Conservation (phyloP, 192 early-diverging fungal species). For the Piromyces finnis region DNA sequence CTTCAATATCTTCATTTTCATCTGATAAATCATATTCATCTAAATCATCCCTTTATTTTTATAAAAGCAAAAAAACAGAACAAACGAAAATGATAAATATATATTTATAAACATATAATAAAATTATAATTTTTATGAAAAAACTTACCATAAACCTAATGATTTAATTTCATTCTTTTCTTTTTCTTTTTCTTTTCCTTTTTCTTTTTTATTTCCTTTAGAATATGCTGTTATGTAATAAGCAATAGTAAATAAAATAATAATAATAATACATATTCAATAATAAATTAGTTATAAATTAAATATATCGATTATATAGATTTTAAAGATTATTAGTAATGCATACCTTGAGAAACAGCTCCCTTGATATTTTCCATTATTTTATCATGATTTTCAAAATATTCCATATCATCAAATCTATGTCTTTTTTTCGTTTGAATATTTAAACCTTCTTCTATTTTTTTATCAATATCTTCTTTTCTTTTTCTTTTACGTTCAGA, state of each 20-base stretch:
- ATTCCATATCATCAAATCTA: conserved; percentile 71
- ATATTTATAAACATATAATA: no score
- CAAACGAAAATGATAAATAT: no score
- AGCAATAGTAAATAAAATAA: no score
- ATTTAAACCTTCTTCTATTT: conserved; percentile 57
- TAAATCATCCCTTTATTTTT: neutral
- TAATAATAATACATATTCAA: neutral
- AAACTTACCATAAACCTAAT: neutral
- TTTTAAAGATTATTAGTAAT: no score
- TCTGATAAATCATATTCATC: neutral
- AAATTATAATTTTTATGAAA: no score
- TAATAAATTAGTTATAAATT: no score
- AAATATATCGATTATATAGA: no score
- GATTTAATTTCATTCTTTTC: neutral
- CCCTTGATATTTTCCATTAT: conserved; percentile 38
- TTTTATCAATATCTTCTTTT: conserved; percentile 40
- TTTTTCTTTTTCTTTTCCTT: neutral
- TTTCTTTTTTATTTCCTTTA: neutral
- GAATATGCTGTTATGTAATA: neutral
- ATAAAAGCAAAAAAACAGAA: neutral
- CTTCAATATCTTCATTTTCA: neutral
- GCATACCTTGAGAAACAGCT: conserved; percentile 22
- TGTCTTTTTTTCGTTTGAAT: conserved; percentile 47
- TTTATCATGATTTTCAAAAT: conserved; percentile 42
- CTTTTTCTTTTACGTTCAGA: conserved; percentile 45